Conservation (phyloP, 257 asterid species). For the Leptodermis oblonga region DNA sequence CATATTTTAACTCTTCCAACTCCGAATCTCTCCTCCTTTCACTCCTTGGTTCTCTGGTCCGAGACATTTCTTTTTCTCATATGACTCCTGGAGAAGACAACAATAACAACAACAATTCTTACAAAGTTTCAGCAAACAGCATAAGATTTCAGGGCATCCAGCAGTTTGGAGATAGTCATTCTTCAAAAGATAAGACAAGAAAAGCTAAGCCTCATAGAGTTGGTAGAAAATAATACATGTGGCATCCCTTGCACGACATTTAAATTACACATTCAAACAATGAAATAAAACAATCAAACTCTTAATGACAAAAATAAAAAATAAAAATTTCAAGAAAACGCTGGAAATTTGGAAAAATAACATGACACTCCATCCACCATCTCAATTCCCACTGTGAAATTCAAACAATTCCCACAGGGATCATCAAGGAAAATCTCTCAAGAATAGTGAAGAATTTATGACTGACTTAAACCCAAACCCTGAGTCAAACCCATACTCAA, state of each 20-base stretch:
- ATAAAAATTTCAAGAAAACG: neutral
- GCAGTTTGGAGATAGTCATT: neutral
- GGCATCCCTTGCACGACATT: neutral
- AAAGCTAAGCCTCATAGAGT: neutral
- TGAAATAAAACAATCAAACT: neutral
- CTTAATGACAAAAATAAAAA: conserved; percentile 2
- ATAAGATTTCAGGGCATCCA: neutral
- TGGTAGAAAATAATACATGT: neutral
- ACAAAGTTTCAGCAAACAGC: neutral
- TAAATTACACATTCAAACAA: neutral
- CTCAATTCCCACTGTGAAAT: neutral
- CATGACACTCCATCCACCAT: neutral
- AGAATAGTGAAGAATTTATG: neutral
- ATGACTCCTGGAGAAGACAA: conserved; percentile 7
- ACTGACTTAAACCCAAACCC: neutral
- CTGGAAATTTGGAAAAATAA: neutral
- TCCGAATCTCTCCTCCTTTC: conserved; percentile 26
- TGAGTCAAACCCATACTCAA: too few species aligned
- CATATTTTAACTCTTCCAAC: conserved; percentile 45
- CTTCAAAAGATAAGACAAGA: neutral
- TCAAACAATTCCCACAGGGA: neutral
- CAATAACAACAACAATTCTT: neutral
- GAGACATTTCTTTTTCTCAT: conserved; percentile 51
- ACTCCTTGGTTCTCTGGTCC: conserved; percentile 29
- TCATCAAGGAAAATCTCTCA: neutral